Base-by-base conservation (phyloP, 352 stramenopile species). In the Phytophthora podocarpi region DNA sequence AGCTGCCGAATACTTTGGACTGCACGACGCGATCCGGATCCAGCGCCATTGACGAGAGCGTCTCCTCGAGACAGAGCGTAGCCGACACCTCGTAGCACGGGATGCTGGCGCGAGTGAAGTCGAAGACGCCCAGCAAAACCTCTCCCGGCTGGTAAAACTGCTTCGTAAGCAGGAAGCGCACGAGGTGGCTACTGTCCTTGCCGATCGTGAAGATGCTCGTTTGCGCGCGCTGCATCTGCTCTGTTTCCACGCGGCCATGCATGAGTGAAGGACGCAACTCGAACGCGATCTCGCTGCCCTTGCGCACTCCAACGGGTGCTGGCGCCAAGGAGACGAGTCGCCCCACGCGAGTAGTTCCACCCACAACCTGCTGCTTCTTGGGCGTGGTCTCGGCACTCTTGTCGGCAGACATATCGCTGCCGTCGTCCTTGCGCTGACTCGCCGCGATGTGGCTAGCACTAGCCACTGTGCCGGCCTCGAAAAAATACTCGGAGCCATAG, bases 191-290 rank as follows among this genome's bases (percentile, higher is more conserved):
- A 24, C 67, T 75, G 40, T 85, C 74, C 57, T 87, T 84, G 46
- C 80, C 76, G 48, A 90, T 90, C n/a, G 80, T 90, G 40, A 84
- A 90, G 31, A 88, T 76, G 32, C 80, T 87, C 23, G 76, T 85
- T 65, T 90, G 80, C 10, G 78, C 66, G 16, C 78, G 71, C 35
- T 86, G 72, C 30, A 78, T 41, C 20, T 62, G 59, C 51, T 90
- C 80, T 10, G 76, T 87, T 70, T 90, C 80, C 36, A 88, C 74
- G 12, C 80, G 80, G 3, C 80, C 80, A 24, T 90, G 80, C 78
- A 90, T 87, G 10, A 88, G 68, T 21, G 74, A 82, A 20, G 78
- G 74, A 5, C 78, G 73, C 53, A 90, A 45, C 54, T 90, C 80
- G 34, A 90, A 90, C 23, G 78, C 76, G 47, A 90, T 78, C 50